Conservation (phyloP, 495 filamentous ascomycete genomes). For the Penicillium manginii region DNA sequence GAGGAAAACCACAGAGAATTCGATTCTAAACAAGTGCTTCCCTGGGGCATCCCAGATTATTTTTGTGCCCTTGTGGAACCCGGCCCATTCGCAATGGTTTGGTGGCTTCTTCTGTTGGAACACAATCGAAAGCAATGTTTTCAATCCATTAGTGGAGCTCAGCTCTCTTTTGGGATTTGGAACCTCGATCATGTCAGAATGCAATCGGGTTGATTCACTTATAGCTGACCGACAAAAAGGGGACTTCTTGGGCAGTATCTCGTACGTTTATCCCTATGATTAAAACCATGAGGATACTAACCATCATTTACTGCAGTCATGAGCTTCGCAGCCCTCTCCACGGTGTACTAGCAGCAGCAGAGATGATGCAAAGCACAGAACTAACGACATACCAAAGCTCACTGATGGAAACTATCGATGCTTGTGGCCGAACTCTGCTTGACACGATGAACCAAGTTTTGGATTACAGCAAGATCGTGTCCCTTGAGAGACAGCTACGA, state of each 20-base stretch:
- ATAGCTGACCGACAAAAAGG: conserved; percentile 64
- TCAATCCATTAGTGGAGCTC: conserved; percentile 41
- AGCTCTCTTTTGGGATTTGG: conserved; percentile 62
- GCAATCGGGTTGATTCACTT: conserved; percentile 60
- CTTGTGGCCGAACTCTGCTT: conserved; percentile 72
- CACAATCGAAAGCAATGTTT: conserved; percentile 39
- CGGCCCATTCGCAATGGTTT: conserved; percentile 67
- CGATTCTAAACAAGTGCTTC: conserved; percentile 44
- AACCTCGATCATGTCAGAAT: conserved; percentile 68
- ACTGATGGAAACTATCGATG: conserved; percentile 71
- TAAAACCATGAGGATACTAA: conserved; percentile 15
- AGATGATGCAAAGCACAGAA: conserved; percentile 56
- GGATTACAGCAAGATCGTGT: conserved; percentile 70
- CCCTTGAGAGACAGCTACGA: conserved; percentile 44
- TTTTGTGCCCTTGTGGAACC: conserved; percentile 67
- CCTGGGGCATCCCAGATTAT: conserved; percentile 45
- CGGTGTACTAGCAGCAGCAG: conserved; percentile 70
- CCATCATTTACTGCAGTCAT: conserved; percentile 53
- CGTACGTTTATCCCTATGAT: conserved; percentile 27
- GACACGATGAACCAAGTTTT: conserved; percentile 78
- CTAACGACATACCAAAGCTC: conserved; percentile 56
- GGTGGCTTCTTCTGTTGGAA: conserved; percentile 69
- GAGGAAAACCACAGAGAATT: conserved; percentile 42
- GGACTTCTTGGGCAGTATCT: conserved; percentile 75
- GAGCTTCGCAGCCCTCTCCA: conserved; percentile 78